phyloP scores from a whole-genome alignment of 139 green algal genomes.

The Gonium pectorale region DNA sequence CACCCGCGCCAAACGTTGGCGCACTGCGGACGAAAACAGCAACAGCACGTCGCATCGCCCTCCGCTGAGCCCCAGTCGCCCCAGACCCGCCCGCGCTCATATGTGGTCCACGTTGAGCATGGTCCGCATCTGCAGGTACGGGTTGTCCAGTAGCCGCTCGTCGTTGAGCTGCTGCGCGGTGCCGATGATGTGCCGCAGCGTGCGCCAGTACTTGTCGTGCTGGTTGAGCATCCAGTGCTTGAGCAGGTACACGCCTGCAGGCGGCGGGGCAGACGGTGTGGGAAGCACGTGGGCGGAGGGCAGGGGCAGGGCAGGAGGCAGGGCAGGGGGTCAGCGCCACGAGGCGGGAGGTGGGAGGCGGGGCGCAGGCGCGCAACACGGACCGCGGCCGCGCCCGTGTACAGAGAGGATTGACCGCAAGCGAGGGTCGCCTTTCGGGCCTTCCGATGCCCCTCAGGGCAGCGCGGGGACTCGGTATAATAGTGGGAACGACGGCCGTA shows the following conservation, averaged over 20 bases:
- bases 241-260: conserved; percentile 64
- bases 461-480: too few relatives aligned
- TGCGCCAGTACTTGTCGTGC: conserved; percentile 69
- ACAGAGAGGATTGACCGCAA: too few relatives aligned
- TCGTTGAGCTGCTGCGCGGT: conserved; percentile 76
- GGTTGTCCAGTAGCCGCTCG: conserved; percentile 76
- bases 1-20: too few relatives aligned
- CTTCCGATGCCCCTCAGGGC: too few relatives aligned
- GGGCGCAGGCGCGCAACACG: too few relatives aligned
- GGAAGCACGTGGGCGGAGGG: background rate
- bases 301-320: background rate
- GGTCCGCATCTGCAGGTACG: conserved; percentile 60
- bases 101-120: conserved; percentile 51
- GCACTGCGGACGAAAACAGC: too few relatives aligned
- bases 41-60: too few relatives aligned
- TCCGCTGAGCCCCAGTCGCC: too few relatives aligned
- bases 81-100: too few relatives aligned
- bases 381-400: too few relatives aligned
- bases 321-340: background rate
- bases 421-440: too few relatives aligned
- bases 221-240: conserved; percentile 66
- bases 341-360: background rate
- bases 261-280: background rate
- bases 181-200: conserved; percentile 69
- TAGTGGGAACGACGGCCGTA: too few relatives aligned